Evolutionary conservation across 768 basidiomycete species (phyloP), one percentile per base, ranked within the genome.

Genomic region (Naganishia friedmannii): DNA sequence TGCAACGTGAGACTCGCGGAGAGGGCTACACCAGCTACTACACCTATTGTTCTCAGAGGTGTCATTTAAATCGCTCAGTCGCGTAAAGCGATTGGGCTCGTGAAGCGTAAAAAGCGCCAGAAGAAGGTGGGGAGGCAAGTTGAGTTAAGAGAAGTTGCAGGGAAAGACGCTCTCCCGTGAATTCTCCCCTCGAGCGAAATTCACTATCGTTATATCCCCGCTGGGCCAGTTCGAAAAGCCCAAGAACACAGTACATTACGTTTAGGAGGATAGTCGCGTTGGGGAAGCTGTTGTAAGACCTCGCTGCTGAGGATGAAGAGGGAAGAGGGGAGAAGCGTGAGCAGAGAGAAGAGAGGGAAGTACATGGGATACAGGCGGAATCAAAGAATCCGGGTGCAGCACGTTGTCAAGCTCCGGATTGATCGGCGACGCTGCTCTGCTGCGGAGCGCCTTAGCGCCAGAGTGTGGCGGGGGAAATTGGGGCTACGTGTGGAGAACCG

Each of bases 331-430:
- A 3, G 48, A 3, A 26, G n/a, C n/a, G 34, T n/a, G 48, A n/a
- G n/a, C 4, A n/a, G 48, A 4, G 48, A 13, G 48, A 51, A 21
- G 48, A 51, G n/a, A 21, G 12, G n/a, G 15, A 51, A n/a, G n/a
- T n/a, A n/a, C n/a, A n/a, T n/a, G n/a, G n/a, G 48, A 42, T 42
- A 42, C 31, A 21, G 34, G 34, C 57, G 57, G 57, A 58, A n/a
- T 23, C 57, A 58, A 39, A 58, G 34, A 58, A 6, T 8, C 57
- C 57, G 57, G 34, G 29, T 12, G 56, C 56, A 10, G 56, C 29
- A 57, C 32, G 56, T 28, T 28, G 56, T 12, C 9, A 13, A 8
- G 32, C 57, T 23, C 57, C 34, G 57, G n/a, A 58, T 37, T 3
- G n/a, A 34, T 39, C 57, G 34, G 57, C 31, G 55, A 57, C 15